Conservation (phyloP, 2,329 filamentous ascomycete genomes). For the Talaromyces marneffei region DNA sequence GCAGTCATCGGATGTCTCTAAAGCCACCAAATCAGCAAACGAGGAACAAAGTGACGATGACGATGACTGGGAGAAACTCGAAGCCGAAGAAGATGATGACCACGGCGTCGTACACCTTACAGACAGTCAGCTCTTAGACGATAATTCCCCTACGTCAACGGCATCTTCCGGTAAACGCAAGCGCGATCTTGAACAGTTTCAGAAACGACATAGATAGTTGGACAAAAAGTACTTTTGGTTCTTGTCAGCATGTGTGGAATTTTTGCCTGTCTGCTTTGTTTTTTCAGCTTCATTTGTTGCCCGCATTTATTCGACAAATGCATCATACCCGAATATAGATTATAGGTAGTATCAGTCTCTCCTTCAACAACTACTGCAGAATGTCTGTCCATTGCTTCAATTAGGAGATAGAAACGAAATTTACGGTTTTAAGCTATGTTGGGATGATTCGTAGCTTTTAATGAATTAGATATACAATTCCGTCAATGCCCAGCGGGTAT, state of each 20-base stretch:
- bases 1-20: neutral
- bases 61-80: conserved; percentile 41
- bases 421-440: too few species aligned
- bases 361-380: neutral
- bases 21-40: neutral
- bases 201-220: neutral
- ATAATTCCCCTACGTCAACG: conserved; percentile 11
- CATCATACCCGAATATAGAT: conserved; percentile 6
- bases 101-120: conserved; percentile 28
- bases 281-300: neutral
- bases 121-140: conserved; percentile 29
- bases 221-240: neutral
- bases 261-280: neutral
- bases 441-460: neutral
- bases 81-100: conserved; percentile 32
- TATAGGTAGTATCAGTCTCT: neutral
- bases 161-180: conserved; percentile 13
- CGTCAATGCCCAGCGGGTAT: conserved; percentile 8
- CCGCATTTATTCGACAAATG: neutral
- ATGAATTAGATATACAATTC: conserved; percentile 1
- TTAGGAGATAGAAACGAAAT: too few species aligned
- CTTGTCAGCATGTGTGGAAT: neutral
- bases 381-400: neutral
- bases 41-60: conserved; percentile 21
- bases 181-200: conserved; percentile 14